A percentile compares a stretch with the other conserved stretches of the same genome.
Conservation (phyloP, 768 basidiomycete genomes). For the Lentinula aciculospora region DNA sequence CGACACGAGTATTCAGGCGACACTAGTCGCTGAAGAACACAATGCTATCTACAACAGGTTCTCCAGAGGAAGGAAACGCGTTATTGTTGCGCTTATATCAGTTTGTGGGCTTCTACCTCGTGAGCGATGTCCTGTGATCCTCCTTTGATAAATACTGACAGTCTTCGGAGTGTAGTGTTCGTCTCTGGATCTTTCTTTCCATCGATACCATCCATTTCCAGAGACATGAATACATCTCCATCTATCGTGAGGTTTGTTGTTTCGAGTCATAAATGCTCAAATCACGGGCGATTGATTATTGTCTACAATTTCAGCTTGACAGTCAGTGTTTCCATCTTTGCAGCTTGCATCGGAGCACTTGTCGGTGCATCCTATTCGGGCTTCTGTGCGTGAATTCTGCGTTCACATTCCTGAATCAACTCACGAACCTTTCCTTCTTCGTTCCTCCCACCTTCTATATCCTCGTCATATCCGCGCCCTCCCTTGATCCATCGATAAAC, state of each 20-base stretch:
- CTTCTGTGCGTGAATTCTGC: neutral
- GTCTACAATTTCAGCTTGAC: neutral
- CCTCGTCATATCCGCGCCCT: too few relatives aligned
- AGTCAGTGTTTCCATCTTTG: slow-evolving; percentile 5
- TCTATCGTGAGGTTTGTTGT: slow-evolving; percentile 46
- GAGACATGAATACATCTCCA: slow-evolving; percentile 53
- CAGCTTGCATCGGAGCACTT: slow-evolving; percentile 5
- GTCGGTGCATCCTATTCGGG: slow-evolving; percentile 4
- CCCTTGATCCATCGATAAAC: too few relatives aligned
- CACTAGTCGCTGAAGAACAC: neutral
- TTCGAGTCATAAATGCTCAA: neutral
- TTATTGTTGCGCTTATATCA: slow-evolving; percentile 1
- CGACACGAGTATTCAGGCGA: neutral
- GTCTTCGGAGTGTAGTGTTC: slow-evolving; percentile 42
- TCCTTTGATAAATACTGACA: neutral
- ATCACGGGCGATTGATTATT: neutral
- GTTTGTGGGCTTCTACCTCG: slow-evolving; percentile 6
- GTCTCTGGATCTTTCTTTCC: slow-evolving; percentile 68
- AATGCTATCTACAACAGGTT: slow-evolving; percentile 5
- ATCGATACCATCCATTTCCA: slow-evolving; percentile 67
- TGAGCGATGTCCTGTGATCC: neutral
- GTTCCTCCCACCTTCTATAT: neutral
- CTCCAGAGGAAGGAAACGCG: neutral
- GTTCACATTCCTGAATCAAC: neutral
- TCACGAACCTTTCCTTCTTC: neutral